Evolutionary conservation across 2,329 filamentous ascomycete species (phyloP).

Genomic region (Colletotrichum limetticola): DNA sequence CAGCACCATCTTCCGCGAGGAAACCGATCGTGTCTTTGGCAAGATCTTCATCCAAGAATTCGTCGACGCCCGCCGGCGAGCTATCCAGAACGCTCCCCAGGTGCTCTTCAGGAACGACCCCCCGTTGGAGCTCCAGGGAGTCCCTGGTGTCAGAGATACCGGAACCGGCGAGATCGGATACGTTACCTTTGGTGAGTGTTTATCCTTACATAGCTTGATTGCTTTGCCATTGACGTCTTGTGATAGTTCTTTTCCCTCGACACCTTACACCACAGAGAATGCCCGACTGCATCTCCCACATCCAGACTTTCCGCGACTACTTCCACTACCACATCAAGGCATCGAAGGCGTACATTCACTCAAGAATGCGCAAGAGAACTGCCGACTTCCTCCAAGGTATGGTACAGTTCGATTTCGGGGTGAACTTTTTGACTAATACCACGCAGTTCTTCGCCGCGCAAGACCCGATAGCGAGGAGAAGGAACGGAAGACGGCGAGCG

Average conservation of each 20-base stretch:
- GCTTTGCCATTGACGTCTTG: slow-evolving; percentile 32
- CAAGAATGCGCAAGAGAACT: slow-evolving; percentile 95
- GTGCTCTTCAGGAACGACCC: slow-evolving; percentile 96
- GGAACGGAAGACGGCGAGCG: slow-evolving; percentile 97
- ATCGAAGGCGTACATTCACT: slow-evolving; percentile 99
- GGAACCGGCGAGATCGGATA: slow-evolving; percentile 92
- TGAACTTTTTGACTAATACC: neutral
- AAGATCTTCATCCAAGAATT: slow-evolving; percentile 99
- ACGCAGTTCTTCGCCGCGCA: slow-evolving; percentile 89
- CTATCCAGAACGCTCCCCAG: slow-evolving; percentile 98
- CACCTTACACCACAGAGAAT: slow-evolving; percentile 92
- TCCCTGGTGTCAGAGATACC: slow-evolving; percentile 82
- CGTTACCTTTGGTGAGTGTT: slow-evolving; percentile 87
- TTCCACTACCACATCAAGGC: slow-evolving; percentile 99
- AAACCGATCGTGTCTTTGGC: slow-evolving; percentile 96
- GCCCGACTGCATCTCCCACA: slow-evolving; percentile 96
- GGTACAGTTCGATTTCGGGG: slow-evolving; percentile 37
- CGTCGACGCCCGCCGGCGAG: slow-evolving; percentile 92
- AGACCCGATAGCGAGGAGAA: slow-evolving; percentile 96
- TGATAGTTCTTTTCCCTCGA: slow-evolving; percentile 88
- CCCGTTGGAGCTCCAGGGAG: slow-evolving; percentile 87
- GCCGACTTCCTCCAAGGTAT: slow-evolving; percentile 97
- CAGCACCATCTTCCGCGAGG: slow-evolving; percentile 96
- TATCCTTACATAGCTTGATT: neutral
- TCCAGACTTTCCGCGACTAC: slow-evolving; percentile 99